Percentiles rank a stretch among this genome's conserved stretches.
Evolutionary conservation across 352 stramenopile genomes (phyloP).

Genomic region (Phytophthora pisi): DNA sequence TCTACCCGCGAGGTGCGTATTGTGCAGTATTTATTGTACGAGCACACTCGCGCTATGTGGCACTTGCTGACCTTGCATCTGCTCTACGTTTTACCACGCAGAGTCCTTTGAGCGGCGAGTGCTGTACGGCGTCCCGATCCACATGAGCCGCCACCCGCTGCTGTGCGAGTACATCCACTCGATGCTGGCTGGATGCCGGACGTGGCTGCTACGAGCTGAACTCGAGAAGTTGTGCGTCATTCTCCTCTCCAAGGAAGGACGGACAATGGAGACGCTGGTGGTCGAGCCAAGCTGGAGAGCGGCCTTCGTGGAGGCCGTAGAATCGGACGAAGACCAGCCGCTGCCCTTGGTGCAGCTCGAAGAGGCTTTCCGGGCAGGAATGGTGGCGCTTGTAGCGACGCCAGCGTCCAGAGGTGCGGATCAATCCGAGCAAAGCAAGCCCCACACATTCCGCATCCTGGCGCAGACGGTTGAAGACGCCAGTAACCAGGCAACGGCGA

Average conservation of each 20-base stretch:
- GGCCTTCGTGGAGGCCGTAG: conserved; percentile 17
- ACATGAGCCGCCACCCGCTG: conserved; percentile 75
- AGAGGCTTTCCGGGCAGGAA: conserved; percentile 61
- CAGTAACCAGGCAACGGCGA: conserved; percentile 32
- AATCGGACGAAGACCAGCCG: conserved; percentile 29
- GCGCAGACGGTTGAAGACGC: conserved; percentile 64
- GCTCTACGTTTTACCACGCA: conserved; percentile 13
- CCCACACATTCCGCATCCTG: conserved; percentile 74
- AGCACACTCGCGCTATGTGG: background rate
- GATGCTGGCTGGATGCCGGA: conserved; percentile 66
- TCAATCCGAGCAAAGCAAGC: conserved; percentile 4
- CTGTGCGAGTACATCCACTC: conserved; percentile 83
- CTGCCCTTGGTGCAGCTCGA: conserved; percentile 59
- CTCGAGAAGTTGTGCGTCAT: conserved; percentile 73
- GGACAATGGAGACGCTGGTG: conserved; percentile 51
- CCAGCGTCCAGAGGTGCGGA: conserved; percentile 15
- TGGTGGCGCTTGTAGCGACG: conserved; percentile 63
- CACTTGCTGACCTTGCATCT: background rate
- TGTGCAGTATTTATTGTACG: background rate
- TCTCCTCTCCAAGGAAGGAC: conserved; percentile 56
- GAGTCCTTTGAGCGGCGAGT: conserved; percentile 68
- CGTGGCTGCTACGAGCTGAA: conserved; percentile 64
- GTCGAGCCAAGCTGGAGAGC: conserved; percentile 56
- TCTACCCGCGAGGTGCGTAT: conserved; percentile 65
- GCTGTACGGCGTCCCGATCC: conserved; percentile 79